Evolutionary conservation across 179 eudicot genomes (phyloP), one percentile per base, ranked within the genome.

Genomic region (Actinidia arguta): DNA sequence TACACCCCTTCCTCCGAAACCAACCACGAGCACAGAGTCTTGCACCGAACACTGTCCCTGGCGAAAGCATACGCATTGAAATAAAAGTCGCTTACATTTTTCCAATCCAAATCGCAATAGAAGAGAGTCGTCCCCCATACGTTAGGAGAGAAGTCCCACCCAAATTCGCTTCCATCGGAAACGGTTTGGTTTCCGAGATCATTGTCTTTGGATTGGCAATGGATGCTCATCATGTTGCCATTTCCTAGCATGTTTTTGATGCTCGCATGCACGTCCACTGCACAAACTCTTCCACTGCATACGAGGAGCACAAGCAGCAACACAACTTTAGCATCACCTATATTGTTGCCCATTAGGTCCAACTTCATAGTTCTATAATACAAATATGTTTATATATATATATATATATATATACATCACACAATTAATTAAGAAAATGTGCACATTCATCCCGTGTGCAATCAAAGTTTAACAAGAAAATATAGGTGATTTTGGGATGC

Each of bases 121-220:
- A 74, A 74, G 27, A 74, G 62, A 25, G 78, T 74, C 20, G 78
- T 74, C 31, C 78, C 78, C 62, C 62, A 74, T 6, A 31, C 46
- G 14, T 74, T 74, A 4, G 78, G 62, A 25, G 78, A 54, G n/a
- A 74, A 74, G 46, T 74, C 61, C 78, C 61, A 74, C 10, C 63
- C 78, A 31, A 4, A 74, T 24, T 74, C 78, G 54, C 47, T 27
- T 16, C 78, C 78, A 20, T 74, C 47, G 6, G 46, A 46, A 14
- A 74, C 78, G 8, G 78, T 74, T 62, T 74, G 78, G 12, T 54
- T 54, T 4, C 78, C 78, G 4, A 74, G 78, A 25, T 74, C 78
- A 7, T 52, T 55, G 47, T 75, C 78, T 36, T 55, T 55, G 47
- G 78, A 55, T 31, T 55, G 47, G 63, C 78, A 75, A 31, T 75